Evolutionary conservation across 345 rosid species (phyloP), one percentile per base, ranked within the genome.

Genomic region (Moringa oleifera): DNA sequence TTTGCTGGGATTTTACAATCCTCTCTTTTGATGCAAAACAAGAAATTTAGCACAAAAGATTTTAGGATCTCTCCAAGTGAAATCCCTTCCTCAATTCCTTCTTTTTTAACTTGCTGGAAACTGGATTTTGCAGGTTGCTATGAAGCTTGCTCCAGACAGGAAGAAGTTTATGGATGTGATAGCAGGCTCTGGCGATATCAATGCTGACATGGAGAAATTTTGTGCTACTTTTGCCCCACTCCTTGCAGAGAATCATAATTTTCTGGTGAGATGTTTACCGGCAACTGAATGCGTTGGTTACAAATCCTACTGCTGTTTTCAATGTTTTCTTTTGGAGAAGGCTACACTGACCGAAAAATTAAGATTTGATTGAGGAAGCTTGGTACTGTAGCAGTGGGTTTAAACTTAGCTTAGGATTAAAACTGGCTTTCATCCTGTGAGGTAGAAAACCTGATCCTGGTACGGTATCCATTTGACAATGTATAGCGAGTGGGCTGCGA

Each of bases 81-180:
- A n/a, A n/a, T n/a, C n/a, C n/a, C n/a, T n/a, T n/a, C n/a, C n/a
- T n/a, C n/a, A n/a, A n/a, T n/a, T n/a, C n/a, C n/a, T n/a, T n/a
- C 46, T 28, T 67, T 61, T 59, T 50, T 67, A 53, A 25, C 51
- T 17, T 54, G 45, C 52, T 61, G 20, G 19, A 51, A 21, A 24
- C 18, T 55, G 71, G 33, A 47, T 69, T 62, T 58, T 66, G 41
- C 83, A 94, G 99, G 75, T 94, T 63, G 96, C 95, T 23, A 79
- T 90, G 90, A 90, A 94, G 83, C 89, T 94, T 59, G 96, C 96
- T 50, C 99, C 99, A 13, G 94, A 90, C 49, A 88, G 97, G 85
- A 85, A 88, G 78, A 94, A 88, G 81, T 94, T 94, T 71, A 90
- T 88, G 95, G 92, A 88, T 10, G 97, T 90, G 18, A 72, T 90